These are phyloP conservation scores for Carex parvula DNA, from an alignment of 176 grass and related monocot species.

Conservation along the genomic window DNA sequence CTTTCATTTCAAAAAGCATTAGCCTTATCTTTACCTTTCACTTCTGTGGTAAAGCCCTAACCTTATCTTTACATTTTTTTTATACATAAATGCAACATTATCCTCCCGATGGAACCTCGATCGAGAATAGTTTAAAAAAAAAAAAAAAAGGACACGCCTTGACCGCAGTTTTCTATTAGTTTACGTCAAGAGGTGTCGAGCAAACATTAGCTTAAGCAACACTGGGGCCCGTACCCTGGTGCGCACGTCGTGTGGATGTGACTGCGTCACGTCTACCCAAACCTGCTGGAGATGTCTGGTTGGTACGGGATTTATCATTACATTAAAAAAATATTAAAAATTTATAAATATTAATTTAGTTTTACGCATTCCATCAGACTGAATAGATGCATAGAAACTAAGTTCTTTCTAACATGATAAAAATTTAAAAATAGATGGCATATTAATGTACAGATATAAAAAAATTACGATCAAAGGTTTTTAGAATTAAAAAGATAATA, in stretches of 20 bases:
- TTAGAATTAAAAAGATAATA: no score
- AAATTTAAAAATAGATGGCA: no score
- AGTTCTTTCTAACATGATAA: no score
- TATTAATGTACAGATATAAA: no score
- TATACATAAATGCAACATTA: neutral
- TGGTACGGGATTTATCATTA: no score
- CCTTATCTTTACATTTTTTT: neutral
- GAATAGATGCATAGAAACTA: no score
- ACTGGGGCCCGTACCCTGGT: neutral
- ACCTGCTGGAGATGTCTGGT: neutral
- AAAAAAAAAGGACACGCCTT: neutral
- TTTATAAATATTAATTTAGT: no score
- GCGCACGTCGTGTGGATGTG: neutral
- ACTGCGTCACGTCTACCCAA: slow-evolving; percentile 16
- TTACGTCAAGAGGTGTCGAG: neutral
- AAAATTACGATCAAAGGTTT: no score
- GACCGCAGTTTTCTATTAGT: neutral
- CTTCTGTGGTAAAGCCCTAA: neutral
- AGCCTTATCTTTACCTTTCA: neutral
- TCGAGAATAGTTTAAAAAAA: neutral
- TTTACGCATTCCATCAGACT: no score
- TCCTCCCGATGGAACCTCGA: neutral
- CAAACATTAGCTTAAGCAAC: neutral
- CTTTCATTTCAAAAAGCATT: no score
- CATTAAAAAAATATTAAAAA: no score